Evolutionary conservation across 2,329 filamentous ascomycete species (phyloP).

Genomic region (Trichoderma atrobrunneum): DNA sequence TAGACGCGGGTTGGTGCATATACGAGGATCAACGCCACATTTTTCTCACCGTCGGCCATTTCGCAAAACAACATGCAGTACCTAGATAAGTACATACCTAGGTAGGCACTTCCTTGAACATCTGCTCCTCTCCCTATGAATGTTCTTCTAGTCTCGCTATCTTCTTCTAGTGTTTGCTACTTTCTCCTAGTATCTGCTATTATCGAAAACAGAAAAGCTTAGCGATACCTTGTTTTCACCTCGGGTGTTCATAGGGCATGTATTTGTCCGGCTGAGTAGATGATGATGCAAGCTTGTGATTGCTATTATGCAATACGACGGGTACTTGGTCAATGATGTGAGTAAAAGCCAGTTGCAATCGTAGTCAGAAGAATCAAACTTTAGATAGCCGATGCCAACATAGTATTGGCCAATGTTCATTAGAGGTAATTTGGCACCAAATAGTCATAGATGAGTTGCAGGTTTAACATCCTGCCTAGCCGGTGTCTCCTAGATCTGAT

Average conservation of each 20-base stretch:
- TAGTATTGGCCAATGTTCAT: neutral
- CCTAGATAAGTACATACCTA: too few relatives aligned
- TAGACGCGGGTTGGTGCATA: constrained; percentile 21
- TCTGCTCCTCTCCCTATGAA: too few relatives aligned
- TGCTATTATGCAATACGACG: neutral
- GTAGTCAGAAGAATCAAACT: too few relatives aligned
- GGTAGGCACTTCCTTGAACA: too few relatives aligned
- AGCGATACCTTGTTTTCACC: neutral
- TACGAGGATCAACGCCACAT: constrained; percentile 20
- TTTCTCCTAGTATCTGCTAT: too few relatives aligned
- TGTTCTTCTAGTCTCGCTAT: too few relatives aligned
- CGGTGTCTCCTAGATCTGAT: neutral
- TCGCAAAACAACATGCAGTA: neutral
- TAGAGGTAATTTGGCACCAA: too few relatives aligned
- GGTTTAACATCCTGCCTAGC: neutral
- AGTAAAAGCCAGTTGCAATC: neutral
- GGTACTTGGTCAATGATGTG: neutral
- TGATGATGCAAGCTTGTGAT: neutral
- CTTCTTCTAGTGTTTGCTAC: too few relatives aligned
- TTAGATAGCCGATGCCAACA: too few relatives aligned
- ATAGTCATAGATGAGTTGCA: neutral
- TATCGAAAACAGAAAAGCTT: neutral
- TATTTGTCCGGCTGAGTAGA: neutral
- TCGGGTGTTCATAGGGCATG: neutral
- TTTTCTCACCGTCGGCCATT: neutral